Evolutionary conservation across 2,329 filamentous ascomycete genomes (phyloP).

Genomic region (Monilinia laxa): DNA sequence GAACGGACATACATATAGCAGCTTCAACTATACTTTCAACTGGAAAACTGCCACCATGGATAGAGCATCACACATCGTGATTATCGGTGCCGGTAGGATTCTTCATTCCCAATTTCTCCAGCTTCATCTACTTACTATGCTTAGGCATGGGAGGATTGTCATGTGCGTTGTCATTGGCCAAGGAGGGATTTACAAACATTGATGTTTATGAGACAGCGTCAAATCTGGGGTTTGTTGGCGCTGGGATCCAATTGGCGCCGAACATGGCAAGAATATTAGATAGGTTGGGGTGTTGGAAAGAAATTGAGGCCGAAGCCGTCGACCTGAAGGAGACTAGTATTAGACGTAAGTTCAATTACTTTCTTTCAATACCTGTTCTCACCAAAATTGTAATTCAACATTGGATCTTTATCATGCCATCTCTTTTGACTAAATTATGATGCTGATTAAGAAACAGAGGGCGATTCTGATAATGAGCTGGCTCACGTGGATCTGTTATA

Average conservation of each 20-base stretch:
- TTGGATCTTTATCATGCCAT: not conserved
- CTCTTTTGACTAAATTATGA: too few species aligned
- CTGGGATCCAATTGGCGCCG: slow-evolving; percentile 80
- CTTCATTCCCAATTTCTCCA: not conserved
- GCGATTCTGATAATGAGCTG: slow-evolving; percentile 66
- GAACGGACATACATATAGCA: not conserved
- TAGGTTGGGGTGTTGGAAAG: slow-evolving; percentile 68
- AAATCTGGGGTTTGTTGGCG: slow-evolving; percentile 76
- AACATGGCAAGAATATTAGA: slow-evolving; percentile 79
- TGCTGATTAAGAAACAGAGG: slow-evolving; percentile 48
- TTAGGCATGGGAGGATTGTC: slow-evolving; percentile 77
- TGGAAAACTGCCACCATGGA: not conserved
- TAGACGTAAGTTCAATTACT: slow-evolving; percentile 49
- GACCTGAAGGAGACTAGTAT: slow-evolving; percentile 71
- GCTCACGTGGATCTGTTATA: slow-evolving; percentile 68
- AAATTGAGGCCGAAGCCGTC: slow-evolving; percentile 69
- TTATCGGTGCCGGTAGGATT: slow-evolving; percentile 50
- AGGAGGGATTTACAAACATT: slow-evolving; percentile 72
- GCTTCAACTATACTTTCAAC: not conserved
- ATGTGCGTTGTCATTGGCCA: slow-evolving; percentile 69
- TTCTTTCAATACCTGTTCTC: not conserved
- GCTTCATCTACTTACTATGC: not conserved
- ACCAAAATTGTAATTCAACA: not conserved
- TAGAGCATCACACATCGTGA: slow-evolving; percentile 41
- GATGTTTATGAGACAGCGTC: slow-evolving; percentile 72